Percentiles rank a stretch among this genome's conserved stretches.
Conservation (phyloP, 1,284 basidiomycete species). For the Anthracocystis setariae region DNA sequence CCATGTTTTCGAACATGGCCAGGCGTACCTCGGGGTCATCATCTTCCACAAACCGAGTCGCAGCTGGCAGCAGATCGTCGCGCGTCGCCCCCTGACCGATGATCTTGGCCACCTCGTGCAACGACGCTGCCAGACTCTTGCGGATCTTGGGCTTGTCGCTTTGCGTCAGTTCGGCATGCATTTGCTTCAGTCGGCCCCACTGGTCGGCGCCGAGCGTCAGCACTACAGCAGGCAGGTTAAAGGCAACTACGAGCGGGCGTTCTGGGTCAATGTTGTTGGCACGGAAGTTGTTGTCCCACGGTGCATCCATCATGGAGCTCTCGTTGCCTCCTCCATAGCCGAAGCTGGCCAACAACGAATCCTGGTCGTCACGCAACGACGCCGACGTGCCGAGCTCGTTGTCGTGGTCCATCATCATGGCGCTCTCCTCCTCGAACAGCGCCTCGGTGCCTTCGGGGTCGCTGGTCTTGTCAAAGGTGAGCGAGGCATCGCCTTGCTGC, state of each 20-base stretch:
- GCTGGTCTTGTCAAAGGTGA: constrained; percentile 49
- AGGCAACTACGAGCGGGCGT: constrained; percentile 86
- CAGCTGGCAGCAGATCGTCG: constrained; percentile 75
- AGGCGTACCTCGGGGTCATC: constrained; percentile 75
- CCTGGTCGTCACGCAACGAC: constrained; percentile 23
- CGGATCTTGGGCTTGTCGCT: constrained; percentile 74
- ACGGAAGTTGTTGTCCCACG: constrained; percentile 46
- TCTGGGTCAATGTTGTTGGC: constrained; percentile 72
- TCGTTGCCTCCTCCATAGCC: constrained; percentile 43
- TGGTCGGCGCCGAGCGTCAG: constrained; percentile 80
- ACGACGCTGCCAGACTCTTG: constrained; percentile 82
- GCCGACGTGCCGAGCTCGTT: constrained; percentile 18
- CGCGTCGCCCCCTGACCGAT: constrained; percentile 78
- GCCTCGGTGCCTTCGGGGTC: constrained; percentile 42
- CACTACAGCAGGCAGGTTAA: constrained; percentile 92
- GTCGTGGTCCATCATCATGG: constrained; percentile 34
- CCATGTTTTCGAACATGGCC: constrained; percentile 70
- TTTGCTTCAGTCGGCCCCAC: constrained; percentile 80
- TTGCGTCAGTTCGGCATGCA: constrained; percentile 77
- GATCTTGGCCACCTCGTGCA: constrained; percentile 89
- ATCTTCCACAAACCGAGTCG: constrained; percentile 73
- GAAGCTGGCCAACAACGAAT: constrained; percentile 46
- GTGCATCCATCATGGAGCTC: constrained; percentile 38
- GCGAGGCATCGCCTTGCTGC: constrained; percentile 41
- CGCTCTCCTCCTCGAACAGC: constrained; percentile 38